Conservation (phyloP, 2,329 filamentous ascomycete genomes). For the Xylariomycetidae sp. region DNA sequence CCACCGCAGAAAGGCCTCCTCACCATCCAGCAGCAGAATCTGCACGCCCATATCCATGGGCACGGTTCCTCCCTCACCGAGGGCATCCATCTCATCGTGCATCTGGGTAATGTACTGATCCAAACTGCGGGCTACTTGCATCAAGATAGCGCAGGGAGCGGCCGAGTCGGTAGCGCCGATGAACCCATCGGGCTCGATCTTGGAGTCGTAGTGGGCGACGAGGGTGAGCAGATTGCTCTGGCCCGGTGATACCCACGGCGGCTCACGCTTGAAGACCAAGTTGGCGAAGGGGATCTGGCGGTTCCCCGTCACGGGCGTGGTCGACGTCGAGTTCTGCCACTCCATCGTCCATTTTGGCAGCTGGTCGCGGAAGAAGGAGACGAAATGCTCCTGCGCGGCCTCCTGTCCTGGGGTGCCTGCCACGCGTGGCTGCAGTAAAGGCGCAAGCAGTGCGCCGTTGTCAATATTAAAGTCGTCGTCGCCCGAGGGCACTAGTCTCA, state of each 20-base stretch:
- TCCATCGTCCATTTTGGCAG: constrained; percentile 66
- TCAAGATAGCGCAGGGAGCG: constrained; percentile 75
- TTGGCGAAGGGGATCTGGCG: constrained; percentile 69
- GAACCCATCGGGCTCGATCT: constrained; percentile 65
- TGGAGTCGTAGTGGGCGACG: constrained; percentile 81
- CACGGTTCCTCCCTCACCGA: constrained; percentile 44
- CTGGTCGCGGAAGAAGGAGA: constrained; percentile 59
- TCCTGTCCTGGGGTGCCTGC: constrained; percentile 65
- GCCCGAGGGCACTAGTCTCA: constrained; percentile 56
- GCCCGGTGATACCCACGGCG: constrained; percentile 65
- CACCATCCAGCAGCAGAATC: constrained; percentile 73
- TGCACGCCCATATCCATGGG: constrained; percentile 71
- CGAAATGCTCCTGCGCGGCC: constrained; percentile 64
- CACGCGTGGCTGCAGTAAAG: constrained; percentile 68
- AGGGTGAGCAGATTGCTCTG: constrained; percentile 69
- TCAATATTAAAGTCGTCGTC: constrained; percentile 67
- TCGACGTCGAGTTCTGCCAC: constrained; percentile 70
- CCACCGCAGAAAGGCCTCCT: constrained; percentile 74
- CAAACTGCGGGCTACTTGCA: constrained; percentile 68
- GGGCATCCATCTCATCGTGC: constrained; percentile 62
- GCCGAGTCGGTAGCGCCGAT: constrained; percentile 82
- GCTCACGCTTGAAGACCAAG: constrained; percentile 69
- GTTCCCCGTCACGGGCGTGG: constrained; percentile 58
- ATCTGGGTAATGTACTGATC: constrained; percentile 67
- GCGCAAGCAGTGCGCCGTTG: constrained; percentile 62